Evolutionary conservation across 1,139 yeast genomes (phyloP).

Genomic region (Kazachstania sp.): DNA sequence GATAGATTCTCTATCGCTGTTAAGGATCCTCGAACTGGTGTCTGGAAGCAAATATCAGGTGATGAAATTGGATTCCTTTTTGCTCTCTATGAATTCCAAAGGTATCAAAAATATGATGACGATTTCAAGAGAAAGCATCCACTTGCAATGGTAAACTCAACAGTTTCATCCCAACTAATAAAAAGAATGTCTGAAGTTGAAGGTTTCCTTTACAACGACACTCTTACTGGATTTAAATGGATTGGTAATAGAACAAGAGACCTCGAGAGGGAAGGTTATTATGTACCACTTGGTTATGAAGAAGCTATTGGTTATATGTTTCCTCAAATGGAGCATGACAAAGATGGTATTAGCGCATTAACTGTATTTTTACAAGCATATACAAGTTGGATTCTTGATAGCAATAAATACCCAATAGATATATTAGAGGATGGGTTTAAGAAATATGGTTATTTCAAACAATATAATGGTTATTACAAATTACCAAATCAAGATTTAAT

Average conservation of each 20-base stretch:
- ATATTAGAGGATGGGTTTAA: conserved; percentile 51
- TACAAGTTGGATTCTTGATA: conserved; percentile 34
- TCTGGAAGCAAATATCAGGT: conserved; percentile 80
- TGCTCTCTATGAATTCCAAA: conserved; percentile 53
- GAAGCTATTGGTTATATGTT: conserved; percentile 97
- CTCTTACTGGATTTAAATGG: conserved; percentile 96
- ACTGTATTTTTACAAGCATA: conserved; percentile 64
- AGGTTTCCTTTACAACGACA: conserved; percentile 63
- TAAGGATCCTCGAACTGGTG: conserved; percentile 28
- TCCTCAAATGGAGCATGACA: conserved; percentile 65
- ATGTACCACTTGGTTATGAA: conserved; percentile 84
- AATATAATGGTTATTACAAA: conserved; percentile 78
- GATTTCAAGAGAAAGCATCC: conserved; percentile 13
- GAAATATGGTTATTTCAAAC: conserved; percentile 72
- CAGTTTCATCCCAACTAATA: conserved; percentile 83
- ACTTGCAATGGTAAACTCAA: conserved; percentile 68
- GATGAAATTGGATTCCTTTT: conserved; percentile 84
- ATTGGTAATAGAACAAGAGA: conserved; percentile 84
- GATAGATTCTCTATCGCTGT: conserved; percentile 80
- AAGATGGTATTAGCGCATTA: conserved; percentile 86
- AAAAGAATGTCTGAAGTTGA: conserved; percentile 55
- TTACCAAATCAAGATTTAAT: conserved; percentile 47
- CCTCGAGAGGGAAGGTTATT: conserved; percentile 51
- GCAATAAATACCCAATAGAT: conserved; percentile 31
- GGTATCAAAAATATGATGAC: conserved; percentile 25